These are phyloP conservation scores for Lasiodiplodia gonubiensis DNA, from an alignment of 2,329 filamentous ascomycete species.

Conservation along the genomic window DNA sequence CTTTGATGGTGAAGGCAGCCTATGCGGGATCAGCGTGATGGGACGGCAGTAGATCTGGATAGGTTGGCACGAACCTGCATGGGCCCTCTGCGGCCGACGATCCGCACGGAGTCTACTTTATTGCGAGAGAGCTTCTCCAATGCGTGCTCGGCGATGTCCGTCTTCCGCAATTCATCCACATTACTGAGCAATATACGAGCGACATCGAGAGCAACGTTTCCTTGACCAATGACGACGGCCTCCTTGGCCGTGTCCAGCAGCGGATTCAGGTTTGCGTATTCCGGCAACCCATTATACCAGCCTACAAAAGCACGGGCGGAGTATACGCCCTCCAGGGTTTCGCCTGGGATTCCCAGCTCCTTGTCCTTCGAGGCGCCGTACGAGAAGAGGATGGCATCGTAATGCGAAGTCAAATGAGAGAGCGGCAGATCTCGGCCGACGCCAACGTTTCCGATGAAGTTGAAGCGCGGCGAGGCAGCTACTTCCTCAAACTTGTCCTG, in stretches of 20 bases:
- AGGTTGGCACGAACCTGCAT: slow-evolving; percentile 69
- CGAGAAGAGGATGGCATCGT: slow-evolving; percentile 89
- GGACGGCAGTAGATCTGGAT: background rate
- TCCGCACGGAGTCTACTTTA: slow-evolving; percentile 76
- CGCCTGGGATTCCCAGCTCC: slow-evolving; percentile 78
- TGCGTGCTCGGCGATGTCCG: slow-evolving; percentile 88
- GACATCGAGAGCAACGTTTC: slow-evolving; percentile 94
- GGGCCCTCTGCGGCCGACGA: slow-evolving; percentile 89
- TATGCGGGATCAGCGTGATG: slow-evolving; percentile 45
- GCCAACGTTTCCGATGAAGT: slow-evolving; percentile 87
- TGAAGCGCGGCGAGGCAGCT: slow-evolving; percentile 80
- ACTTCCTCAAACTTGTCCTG: slow-evolving; percentile 92
- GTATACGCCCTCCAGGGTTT: slow-evolving; percentile 77
- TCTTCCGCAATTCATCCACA: slow-evolving; percentile 74
- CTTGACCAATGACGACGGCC: slow-evolving; percentile 89
- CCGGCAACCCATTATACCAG: slow-evolving; percentile 96
- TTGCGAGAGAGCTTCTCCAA: slow-evolving; percentile 74
- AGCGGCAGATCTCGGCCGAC: slow-evolving; percentile 76
- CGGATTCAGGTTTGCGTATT: slow-evolving; percentile 74
- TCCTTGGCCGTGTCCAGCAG: slow-evolving; percentile 77
- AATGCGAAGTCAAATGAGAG: slow-evolving; percentile 73
- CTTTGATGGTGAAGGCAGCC: slow-evolving; percentile 95
- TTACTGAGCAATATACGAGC: slow-evolving; percentile 83
- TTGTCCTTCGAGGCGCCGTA: slow-evolving; percentile 90
- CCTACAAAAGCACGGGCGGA: slow-evolving; percentile 94